Base-by-base conservation (phyloP, 2,329 filamentous ascomycete genomes). In the Cercospora brassicicola region DNA sequence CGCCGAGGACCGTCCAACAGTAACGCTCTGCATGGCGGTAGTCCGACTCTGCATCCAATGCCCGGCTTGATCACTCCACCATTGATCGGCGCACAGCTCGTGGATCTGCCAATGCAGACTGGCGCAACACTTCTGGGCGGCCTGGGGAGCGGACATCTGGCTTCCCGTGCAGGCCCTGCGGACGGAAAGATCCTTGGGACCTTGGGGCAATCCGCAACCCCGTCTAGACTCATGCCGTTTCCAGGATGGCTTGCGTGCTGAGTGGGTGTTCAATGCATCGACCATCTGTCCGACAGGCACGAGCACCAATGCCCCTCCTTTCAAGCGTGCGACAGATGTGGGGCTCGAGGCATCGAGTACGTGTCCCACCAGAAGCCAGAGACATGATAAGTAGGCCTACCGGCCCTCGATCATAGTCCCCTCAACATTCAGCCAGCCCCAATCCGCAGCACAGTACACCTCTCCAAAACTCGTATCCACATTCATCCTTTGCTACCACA, bases 261-360 rank as follows among this genome's bases (percentile, higher is more conserved):
- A 65, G 45, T 59, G 66, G 64, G 51, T 65, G 55, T 31, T 48
- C 33, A 42, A 23, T 53, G 65, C 68, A 67, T 66, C 62, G 64
- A 65, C 68, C 68, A 33, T 70, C 65, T 68, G 69, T 53, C 70
- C 70, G 70, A 69, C 64, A 60, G 65, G 20, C 62, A 66, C 62
- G 57, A 60, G 57, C 30, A 45, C 57, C 33, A 30, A 20, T 68
- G 66, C 70, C 70, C 70, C 70, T 71, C 70, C 68, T 72, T 72
- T 68, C 59, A 60, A 64, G 57, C 64, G 60, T 59, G 42, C 48
- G 62, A 33, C 64, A 33, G 48, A 59, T 68, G 68, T 67, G 70
- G 68, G 68, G 66, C 42, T 26, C 18, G 23, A 39, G 23, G 51
- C 53, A 48, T 33, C 45, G 61, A 26, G 28, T 20, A 18, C 33